phyloP scores from a whole-genome alignment of 2,329 filamentous ascomycete genomes.

The Ascocoryne sarcoides region DNA sequence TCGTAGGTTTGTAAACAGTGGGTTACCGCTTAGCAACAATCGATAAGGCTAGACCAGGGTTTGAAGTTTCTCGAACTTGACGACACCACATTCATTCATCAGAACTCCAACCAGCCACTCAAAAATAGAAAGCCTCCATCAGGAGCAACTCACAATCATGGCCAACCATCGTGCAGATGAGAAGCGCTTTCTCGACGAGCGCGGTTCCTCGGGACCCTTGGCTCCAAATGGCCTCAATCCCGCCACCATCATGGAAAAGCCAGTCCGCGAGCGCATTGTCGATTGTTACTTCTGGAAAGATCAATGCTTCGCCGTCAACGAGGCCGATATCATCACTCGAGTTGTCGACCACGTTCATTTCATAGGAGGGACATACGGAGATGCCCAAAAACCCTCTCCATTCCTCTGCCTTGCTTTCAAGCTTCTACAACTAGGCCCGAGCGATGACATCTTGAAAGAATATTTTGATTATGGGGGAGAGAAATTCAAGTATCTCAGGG shows the following conservation, averaged over 20 bases:
- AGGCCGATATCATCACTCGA: constrained; percentile 74
- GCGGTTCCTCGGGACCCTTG: constrained; percentile 67
- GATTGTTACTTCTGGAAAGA: constrained; percentile 98
- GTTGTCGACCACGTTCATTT: constrained; percentile 74
- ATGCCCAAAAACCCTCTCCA: constrained; percentile 76
- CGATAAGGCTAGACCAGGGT: no score
- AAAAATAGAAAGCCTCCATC: background rate
- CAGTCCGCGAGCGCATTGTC: constrained; percentile 88
- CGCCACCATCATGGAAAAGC: constrained; percentile 91
- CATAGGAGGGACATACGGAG: constrained; percentile 81
- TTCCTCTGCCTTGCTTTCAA: constrained; percentile 95
- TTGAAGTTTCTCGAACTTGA: no score
- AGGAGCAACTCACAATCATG: constrained; percentile 15
- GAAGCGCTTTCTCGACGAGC: constrained; percentile 76
- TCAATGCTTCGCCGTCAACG: constrained; percentile 93
- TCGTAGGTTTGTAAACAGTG: no score
- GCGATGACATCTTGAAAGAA: constrained; percentile 67
- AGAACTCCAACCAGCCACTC: background rate
- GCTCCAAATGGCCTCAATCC: constrained; percentile 86
- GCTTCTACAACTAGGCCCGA: constrained; percentile 77
- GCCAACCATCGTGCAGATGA: constrained; percentile 68
- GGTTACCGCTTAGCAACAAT: constrained; percentile 1
- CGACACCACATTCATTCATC: background rate
- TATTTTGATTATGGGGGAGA: constrained; percentile 72
- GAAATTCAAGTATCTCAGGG: constrained; percentile 78